A percentile compares a stretch with the other conserved stretches of the same genome.
phyloP scores from a whole-genome alignment of 2,329 filamentous ascomycete genomes.

The Talaromyces atroroseus region DNA sequence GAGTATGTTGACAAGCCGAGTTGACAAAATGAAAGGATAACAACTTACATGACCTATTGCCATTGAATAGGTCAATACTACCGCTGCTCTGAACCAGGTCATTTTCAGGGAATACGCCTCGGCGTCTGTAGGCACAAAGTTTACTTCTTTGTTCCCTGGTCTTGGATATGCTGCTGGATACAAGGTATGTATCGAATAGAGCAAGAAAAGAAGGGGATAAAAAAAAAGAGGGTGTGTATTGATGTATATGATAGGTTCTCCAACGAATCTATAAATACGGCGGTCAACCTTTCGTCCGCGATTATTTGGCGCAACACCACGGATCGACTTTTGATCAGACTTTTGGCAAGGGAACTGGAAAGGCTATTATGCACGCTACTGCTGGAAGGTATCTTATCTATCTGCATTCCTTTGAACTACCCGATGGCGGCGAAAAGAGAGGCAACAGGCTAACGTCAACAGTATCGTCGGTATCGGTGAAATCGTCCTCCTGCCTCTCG shows the following conservation, averaged over 20 bases:
- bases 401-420: neutral
- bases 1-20: conserved; percentile 42
- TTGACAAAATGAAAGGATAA: conserved; percentile 5
- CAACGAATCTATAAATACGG: conserved; percentile 99
- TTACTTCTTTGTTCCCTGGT: conserved; percentile 93
- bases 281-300: conserved; percentile 88
- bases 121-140: conserved; percentile 68
- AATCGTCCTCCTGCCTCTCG: conserved; percentile 88
- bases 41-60: neutral
- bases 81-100: conserved; percentile 72
- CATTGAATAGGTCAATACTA: conserved; percentile 48
- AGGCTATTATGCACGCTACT: conserved; percentile 95
- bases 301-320: conserved; percentile 77
- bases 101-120: conserved; percentile 86
- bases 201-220: neutral
- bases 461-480: conserved; percentile 96
- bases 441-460: conserved; percentile 8
- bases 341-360: conserved; percentile 95
- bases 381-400: conserved; percentile 72
- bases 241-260: conserved; percentile 56
- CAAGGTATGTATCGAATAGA: conserved; percentile 56
- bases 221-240: neutral
- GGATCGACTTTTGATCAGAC: conserved; percentile 76
- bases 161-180: conserved; percentile 96
- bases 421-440: neutral